Percentiles rank a stretch among this genome's conserved stretches.
phyloP scores from a whole-genome alignment of 192 early-diverging fungal species.

The Mortierella antarctica region DNA sequence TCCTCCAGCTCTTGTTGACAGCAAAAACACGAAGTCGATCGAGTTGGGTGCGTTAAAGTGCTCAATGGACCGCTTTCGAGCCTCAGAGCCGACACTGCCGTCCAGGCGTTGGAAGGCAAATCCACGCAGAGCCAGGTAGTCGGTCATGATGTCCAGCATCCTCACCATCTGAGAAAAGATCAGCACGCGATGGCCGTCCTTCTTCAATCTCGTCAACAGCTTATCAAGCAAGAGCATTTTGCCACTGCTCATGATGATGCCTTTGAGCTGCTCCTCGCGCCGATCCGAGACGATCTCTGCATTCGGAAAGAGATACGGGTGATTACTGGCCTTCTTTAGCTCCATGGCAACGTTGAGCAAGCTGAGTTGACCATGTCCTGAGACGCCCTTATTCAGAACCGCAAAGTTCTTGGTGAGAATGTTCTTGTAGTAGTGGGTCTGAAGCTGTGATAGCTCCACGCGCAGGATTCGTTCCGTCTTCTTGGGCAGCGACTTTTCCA shows the following conservation, averaged over 20 bases:
- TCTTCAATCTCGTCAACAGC: constrained; percentile 88
- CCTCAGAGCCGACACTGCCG: constrained; percentile 88
- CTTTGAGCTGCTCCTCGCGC: constrained; percentile 82
- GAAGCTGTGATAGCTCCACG: constrained; percentile 90
- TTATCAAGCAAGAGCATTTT: constrained; percentile 99
- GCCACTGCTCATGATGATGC: constrained; percentile 90
- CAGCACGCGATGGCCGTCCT: constrained; percentile 93
- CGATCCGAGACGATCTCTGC: constrained; percentile 70
- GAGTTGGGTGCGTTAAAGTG: constrained; percentile 95
- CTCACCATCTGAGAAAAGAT: constrained; percentile 99
- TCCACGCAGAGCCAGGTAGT: constrained; percentile 90
- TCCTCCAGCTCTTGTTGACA: constrained; percentile 97
- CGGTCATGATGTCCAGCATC: constrained; percentile 96
- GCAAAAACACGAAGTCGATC: constrained; percentile 95
- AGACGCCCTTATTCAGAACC: constrained; percentile 79
- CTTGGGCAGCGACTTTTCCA: constrained; percentile 95
- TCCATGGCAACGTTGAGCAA: constrained; percentile 96
- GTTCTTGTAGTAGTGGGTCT: constrained; percentile 94
- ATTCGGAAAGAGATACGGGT: constrained; percentile 91
- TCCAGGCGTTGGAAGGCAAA: constrained; percentile 95
- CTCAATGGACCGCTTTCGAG: constrained; percentile 96
- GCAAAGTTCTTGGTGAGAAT: constrained; percentile 95
- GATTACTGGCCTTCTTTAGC: constrained; percentile 97
- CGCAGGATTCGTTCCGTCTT: constrained; percentile 97
- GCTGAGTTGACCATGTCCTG: constrained; percentile 75